Evolutionary conservation across 73 alveolate species (phyloP).

Genomic region (Paramecium sexaurelia): DNA sequence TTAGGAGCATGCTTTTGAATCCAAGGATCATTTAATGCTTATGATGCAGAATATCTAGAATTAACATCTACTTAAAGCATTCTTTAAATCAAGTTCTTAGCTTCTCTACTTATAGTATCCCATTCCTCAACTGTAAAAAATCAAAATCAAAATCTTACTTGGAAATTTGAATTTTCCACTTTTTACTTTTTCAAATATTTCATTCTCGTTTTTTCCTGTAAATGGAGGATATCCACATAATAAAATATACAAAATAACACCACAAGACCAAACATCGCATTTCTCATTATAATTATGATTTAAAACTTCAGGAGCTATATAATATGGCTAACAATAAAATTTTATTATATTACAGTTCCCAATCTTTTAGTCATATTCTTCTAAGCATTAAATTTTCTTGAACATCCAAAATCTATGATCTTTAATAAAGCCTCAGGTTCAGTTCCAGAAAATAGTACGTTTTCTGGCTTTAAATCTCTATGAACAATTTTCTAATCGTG

Average conservation of each 20-base stretch:
- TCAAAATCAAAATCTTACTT: not conserved
- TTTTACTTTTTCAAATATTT: slow-evolving; percentile 69
- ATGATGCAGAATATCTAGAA: slow-evolving; percentile 66
- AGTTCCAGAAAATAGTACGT: slow-evolving; percentile 68
- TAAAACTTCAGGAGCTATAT: slow-evolving; percentile 75
- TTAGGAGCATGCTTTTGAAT: slow-evolving; percentile 59
- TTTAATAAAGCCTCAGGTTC: slow-evolving; percentile 67
- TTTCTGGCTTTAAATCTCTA: slow-evolving; percentile 75
- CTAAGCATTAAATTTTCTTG: slow-evolving; percentile 67
- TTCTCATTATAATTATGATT: slow-evolving; percentile 71
- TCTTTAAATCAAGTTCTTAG: slow-evolving; percentile 69
- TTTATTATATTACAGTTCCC: not conserved
- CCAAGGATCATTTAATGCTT: slow-evolving; percentile 74
- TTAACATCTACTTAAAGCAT: slow-evolving; percentile 67
- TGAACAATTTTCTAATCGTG: slow-evolving; percentile 75
- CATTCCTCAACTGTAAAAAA: slow-evolving; percentile 68
- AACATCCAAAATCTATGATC: slow-evolving; percentile 73
- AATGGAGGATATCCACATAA: slow-evolving; percentile 80
- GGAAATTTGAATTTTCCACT: slow-evolving; percentile 56
- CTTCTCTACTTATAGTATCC: slow-evolving; percentile 71
- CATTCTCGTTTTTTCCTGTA: slow-evolving; percentile 72
- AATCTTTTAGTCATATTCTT: slow-evolving; percentile 67
- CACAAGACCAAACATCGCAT: slow-evolving; percentile 82
- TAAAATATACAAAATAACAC: slow-evolving; percentile 76
- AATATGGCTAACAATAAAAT: slow-evolving; percentile 51